Evolutionary conservation across 1,284 basidiomycete species (phyloP).

Genomic region (Tilletia setariae): DNA sequence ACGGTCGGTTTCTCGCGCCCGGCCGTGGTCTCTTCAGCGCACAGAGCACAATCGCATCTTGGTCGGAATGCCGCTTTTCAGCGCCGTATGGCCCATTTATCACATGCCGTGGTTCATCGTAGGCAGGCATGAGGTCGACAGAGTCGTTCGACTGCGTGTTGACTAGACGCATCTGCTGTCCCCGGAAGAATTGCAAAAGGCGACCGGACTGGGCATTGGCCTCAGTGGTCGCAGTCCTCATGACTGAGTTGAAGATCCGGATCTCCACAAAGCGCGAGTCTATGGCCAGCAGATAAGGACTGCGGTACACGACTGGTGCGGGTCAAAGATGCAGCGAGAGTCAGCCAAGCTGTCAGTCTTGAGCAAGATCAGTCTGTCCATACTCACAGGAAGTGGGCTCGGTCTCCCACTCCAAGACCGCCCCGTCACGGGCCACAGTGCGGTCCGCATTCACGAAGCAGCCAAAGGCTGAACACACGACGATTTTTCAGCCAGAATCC

Average conservation of each 20-base stretch:
- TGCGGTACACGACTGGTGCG: conserved; percentile 70
- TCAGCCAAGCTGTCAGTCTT: conserved; percentile 57
- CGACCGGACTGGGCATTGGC: conserved; percentile 74
- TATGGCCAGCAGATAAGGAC: conserved; percentile 84
- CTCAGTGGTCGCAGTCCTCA: neutral
- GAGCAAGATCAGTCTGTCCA: no score
- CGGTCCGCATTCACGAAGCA: conserved; percentile 60
- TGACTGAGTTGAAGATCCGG: conserved; percentile 54
- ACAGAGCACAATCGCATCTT: neutral
- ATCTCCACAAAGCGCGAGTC: conserved; percentile 90
- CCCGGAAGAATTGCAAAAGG: conserved; percentile 81
- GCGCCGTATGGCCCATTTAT: neutral
- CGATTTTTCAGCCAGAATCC: conserved; percentile 48
- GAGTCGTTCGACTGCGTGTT: conserved; percentile 8
- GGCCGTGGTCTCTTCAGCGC: conserved; percentile 1
- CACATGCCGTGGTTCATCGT: neutral
- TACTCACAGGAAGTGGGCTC: conserved; percentile 52
- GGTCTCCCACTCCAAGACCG: conserved; percentile 93
- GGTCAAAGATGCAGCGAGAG: no score
- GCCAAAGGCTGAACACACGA: conserved; percentile 62
- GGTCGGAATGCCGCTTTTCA: neutral
- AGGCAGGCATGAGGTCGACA: conserved; percentile 4
- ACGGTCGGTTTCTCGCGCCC: neutral
- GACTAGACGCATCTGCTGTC: conserved; percentile 8
- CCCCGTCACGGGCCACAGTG: conserved; percentile 43